These are phyloP conservation scores for Exobasidium cylindrosporum DNA, from an alignment of 1,284 basidiomycete genomes.

Conservation along the genomic window DNA sequence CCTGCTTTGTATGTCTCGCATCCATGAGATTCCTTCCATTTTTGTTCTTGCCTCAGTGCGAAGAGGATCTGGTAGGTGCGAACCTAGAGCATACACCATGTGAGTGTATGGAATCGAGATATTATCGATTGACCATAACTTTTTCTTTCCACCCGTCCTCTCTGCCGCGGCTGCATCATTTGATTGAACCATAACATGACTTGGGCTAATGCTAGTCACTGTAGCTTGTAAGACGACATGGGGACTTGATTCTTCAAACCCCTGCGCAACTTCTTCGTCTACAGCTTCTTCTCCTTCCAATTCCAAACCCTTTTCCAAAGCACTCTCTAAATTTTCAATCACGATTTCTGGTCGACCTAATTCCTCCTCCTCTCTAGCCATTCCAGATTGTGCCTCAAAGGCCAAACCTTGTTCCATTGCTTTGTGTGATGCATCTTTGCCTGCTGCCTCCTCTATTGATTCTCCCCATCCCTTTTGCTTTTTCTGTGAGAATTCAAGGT, in stretches of 20 bases:
- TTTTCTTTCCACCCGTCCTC: slow-evolving; percentile 13
- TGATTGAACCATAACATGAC: slow-evolving; percentile 37
- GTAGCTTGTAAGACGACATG: slow-evolving; percentile 49
- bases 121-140: slow-evolving; percentile 50
- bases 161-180: slow-evolving; percentile 8
- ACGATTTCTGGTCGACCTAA: slow-evolving; percentile 37
- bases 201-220: slow-evolving; percentile 42
- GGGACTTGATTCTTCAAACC: slow-evolving; percentile 36
- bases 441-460: background rate
- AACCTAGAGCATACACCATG: slow-evolving; percentile 52
- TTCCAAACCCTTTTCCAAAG: slow-evolving; percentile 17
- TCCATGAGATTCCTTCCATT: slow-evolving; percentile 42
- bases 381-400: slow-evolving; percentile 17
- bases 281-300: background rate
- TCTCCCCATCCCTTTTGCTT: background rate
- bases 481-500: background rate
- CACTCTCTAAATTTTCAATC: slow-evolving; percentile 28
- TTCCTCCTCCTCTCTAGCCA: slow-evolving; percentile 24
- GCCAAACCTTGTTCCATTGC: slow-evolving; percentile 27
- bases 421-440: slow-evolving; percentile 19
- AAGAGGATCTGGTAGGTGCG: slow-evolving; percentile 52
- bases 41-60: slow-evolving; percentile 48
- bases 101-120: slow-evolving; percentile 51
- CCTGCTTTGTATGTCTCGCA: slow-evolving; percentile 39
- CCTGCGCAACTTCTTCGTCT: slow-evolving; percentile 21